Conservation (phyloP, 73 alveolate genomes). For the Paramecium pentaurelia region DNA sequence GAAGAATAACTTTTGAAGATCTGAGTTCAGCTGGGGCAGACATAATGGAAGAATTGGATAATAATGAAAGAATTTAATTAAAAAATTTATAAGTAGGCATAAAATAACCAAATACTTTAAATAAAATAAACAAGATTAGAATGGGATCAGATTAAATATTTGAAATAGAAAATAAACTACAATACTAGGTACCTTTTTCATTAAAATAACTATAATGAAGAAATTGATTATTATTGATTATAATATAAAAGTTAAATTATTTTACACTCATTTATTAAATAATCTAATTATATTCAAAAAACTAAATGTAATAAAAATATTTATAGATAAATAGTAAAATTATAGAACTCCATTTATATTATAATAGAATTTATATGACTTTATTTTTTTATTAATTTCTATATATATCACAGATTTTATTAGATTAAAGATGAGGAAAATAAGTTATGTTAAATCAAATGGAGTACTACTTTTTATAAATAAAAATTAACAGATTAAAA, state of each 20-base stretch:
- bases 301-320: too few relatives aligned
- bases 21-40: conserved; percentile 29
- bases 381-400: too few relatives aligned
- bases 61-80: background rate
- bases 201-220: background rate
- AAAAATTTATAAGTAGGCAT: background rate
- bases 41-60: background rate
- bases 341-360: too few relatives aligned
- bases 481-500: too few relatives aligned
- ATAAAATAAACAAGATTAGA: background rate
- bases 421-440: too few relatives aligned
- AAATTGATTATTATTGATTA: background rate
- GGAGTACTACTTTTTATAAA: too few relatives aligned
- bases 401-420: too few relatives aligned
- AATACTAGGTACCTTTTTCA: background rate
- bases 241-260: background rate
- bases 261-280: too few relatives aligned
- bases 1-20: conserved; percentile 7
- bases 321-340: too few relatives aligned
- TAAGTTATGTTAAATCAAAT: too few relatives aligned
- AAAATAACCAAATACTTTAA: background rate
- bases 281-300: too few relatives aligned
- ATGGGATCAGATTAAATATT: background rate
- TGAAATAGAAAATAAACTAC: background rate
- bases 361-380: too few relatives aligned